Evolutionary conservation across 176 grass and related monocot genomes (phyloP), one percentile per base, ranked within the genome.

Genomic region (Bromus sterilis): DNA sequence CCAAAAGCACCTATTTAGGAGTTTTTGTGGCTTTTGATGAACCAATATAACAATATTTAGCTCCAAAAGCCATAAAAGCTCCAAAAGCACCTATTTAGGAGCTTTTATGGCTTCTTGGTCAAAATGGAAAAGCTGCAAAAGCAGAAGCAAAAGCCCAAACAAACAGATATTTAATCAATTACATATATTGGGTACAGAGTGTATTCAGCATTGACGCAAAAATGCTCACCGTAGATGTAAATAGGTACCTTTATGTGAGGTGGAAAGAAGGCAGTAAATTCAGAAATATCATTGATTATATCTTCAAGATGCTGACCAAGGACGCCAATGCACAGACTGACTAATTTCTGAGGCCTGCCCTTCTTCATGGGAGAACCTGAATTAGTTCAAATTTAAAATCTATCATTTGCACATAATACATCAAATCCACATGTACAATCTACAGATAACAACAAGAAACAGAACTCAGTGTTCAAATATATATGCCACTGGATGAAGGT

Each of bases 281-380:
- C 96, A 51, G 87, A 84, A 65, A 95, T 91, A 93, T 95, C 90
- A 53, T 76, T 20, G 40, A 89, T 86, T 55, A 99, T 93, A 62
- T 99, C 90, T 78, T 99, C 89, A 67, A 99, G 85, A 99, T 95
- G 77, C 85, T 93, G 71, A 24, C 96, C 96, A 9, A 99, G 90
- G 71, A 93, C 81, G 43, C 96, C 93, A 80, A 99, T 85, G 73
- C 91, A 99, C 58, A 99, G 25, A 83, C 85, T 95, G 14, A 99
- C 82, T 74, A 99, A 75, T 62, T 91, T 99, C 63, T 79, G 80
- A 80, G 93, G 93, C 62, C 79, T 90, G 18, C 37, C 41, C 77
- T 83, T 98, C 76, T 88, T 92, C 44, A 83, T 64, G 79, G 69
- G 31, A 84, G 76, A 91, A 93, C 86, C 93, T 99, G 88, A 76